Percentiles rank a stretch among this genome's conserved stretches.
These are phyloP conservation scores for Helminthosporium solani DNA, from an alignment of 2,329 filamentous ascomycete species.

Conservation along the genomic window DNA sequence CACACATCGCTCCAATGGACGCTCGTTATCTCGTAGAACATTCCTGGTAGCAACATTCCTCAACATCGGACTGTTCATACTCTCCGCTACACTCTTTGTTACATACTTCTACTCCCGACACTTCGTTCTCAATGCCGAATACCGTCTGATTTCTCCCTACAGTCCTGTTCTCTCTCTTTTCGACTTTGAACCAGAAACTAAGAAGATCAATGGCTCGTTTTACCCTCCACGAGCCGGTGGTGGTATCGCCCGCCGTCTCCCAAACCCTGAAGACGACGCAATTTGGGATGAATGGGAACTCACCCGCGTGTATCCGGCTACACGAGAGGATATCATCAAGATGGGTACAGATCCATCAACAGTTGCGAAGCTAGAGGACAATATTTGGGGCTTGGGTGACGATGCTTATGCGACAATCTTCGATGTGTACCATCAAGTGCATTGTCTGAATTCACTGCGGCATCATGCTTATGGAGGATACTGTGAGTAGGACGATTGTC, in stretches of 20 bases:
- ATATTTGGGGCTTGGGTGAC: constrained; percentile 12
- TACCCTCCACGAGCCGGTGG: constrained; percentile 4
- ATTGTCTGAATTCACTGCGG: constrained; percentile 15
- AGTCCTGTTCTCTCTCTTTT: constrained; percentile 10
- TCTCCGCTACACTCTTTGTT: constrained; percentile 2
- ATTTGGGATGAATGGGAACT: constrained; percentile 7
- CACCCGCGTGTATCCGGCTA: constrained; percentile 5
- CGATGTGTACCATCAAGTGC: constrained; percentile 14
- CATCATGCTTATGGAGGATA: constrained; percentile 12
- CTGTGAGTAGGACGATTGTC: constrained; percentile 6
- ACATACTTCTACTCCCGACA: constrained; percentile 1
- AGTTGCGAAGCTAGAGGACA: constrained; percentile 5
- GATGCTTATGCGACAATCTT: constrained; percentile 15
- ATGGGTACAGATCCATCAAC: constrained; percentile 6
- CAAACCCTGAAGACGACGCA: constrained; percentile 3
- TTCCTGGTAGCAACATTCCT: background rate
- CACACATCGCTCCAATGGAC: background rate
- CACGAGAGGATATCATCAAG: constrained; percentile 5
- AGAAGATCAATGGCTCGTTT: constrained; percentile 10
- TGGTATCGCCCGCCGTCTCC: constrained; percentile 2
- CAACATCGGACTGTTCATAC: background rate
- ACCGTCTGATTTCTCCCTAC: constrained; percentile 6
- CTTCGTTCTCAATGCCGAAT: constrained; percentile 7
- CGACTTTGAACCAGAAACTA: constrained; percentile 2
- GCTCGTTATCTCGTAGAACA: background rate